Evolutionary conservation across 257 asterid species (phyloP), one percentile per base, ranked within the genome.

Genomic region (Solanum sejunctum): DNA sequence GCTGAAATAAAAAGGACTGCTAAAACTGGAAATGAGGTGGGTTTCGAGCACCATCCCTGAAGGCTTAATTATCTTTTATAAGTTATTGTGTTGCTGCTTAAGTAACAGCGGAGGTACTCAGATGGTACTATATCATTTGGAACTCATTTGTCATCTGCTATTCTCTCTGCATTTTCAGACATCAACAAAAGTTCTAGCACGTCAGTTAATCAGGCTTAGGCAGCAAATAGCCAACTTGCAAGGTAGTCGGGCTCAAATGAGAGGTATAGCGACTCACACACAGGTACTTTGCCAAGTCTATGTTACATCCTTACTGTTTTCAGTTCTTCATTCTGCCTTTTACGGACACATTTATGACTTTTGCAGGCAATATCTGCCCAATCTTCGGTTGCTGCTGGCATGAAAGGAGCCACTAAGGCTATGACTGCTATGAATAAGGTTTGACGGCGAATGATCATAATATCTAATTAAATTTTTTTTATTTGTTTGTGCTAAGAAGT

Each of bases 361-460:
- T 81, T 90, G 84, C 93, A 97, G 98, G 98, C 98, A 55, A 85
- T 97, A 84, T 92, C 98, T 43, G 98, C 99, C 80, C 98, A 95
- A 85, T 91, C 97, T 57, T 97, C 98, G 43, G 97, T 97, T 56
- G 95, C 98, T 88, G 92, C 87, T 84, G 98, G 98, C 81, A 92
- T 97, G 95, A 91, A 93, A 87, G 98, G 99, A 87, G 98, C 99
- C 67, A 91, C 93, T 86, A 97, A 92, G 87, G 98, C 99, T 83
- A 97, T 97, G 98, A 82, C 91, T 72, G 95, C 98, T 45, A 94
- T 97, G 97, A 97, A 91, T 89, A 95, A 95, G 98, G 99, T 93
- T 69, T 36, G 87, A 55, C 47, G 49, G 17, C 45, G 5, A 80
- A 69, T 28, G 32, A 56, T 80, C 32, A 3, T 10, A 51, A 7